phyloP scores from a whole-genome alignment of 331 rosid species.

The Telfairia occidentalis region DNA sequence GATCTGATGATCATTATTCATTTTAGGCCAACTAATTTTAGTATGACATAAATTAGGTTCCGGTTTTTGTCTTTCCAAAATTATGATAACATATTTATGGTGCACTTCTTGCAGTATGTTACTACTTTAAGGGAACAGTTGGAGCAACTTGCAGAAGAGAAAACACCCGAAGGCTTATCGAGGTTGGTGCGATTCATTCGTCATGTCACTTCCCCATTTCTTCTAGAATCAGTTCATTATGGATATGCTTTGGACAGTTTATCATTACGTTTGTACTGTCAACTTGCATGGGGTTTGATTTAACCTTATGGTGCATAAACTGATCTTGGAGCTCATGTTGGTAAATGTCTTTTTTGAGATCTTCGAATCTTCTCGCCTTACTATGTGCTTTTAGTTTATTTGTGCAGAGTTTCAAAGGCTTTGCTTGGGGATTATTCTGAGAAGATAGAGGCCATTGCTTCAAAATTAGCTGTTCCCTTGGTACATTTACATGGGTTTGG shows the following conservation, averaged over 20 bases:
- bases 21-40: neutral
- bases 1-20: neutral
- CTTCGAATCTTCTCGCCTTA: neutral
- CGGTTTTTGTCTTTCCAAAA: neutral
- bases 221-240: neutral
- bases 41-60: neutral
- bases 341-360: neutral
- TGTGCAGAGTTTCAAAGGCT: slow-evolving; percentile 67
- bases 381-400: neutral
- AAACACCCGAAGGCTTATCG: slow-evolving; percentile 67
- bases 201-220: neutral
- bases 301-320: neutral
- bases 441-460: slow-evolving; percentile 76
- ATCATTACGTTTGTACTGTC: neutral
- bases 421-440: slow-evolving; percentile 59
- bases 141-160: slow-evolving; percentile 78
- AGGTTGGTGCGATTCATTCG: slow-evolving; percentile 29
- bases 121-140: slow-evolving; percentile 74
- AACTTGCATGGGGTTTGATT: neutral
- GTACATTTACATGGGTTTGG: slow-evolving; percentile 18
- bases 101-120: slow-evolving; percentile 46
- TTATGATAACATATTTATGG: neutral
- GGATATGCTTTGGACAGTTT: neutral
- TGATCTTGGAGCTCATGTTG: neutral
- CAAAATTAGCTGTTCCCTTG: slow-evolving; percentile 34